Evolutionary conservation across 2,329 filamentous ascomycete genomes (phyloP), one percentile per base, ranked within the genome.

Genomic region (Aaosphaeria pasadenensis): DNA sequence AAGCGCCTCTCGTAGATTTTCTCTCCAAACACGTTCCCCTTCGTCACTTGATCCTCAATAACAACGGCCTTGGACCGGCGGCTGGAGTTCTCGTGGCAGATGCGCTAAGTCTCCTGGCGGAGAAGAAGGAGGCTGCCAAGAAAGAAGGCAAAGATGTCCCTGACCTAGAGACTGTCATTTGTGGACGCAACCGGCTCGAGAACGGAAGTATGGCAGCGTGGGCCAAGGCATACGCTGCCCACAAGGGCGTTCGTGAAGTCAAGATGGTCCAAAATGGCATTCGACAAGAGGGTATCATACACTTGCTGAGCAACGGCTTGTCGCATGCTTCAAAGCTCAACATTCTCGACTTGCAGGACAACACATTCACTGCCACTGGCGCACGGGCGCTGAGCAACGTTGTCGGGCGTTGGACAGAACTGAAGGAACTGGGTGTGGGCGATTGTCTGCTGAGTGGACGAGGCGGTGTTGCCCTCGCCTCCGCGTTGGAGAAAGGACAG

Each of bases 251-350:
- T 54, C 88, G 86, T 73, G 85, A 85, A 50, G 83, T 99, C 59
- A 95, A 92, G 79, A 97, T 99, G 94, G 90, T 95, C 29, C 94
- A 97, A 73, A 97, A 99, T 70, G 94, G 94, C 45, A 99, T 99
- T 59, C 83, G 94, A 39, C 89, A 92, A 67, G 91, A 97, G 71
- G 94, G 94, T 51, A 94, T 97, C 63, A 85, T 85, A 42, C 81
- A 87, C 56, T 77, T 99, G 48, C 76, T 99, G 55, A 85, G 82
- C 51, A 79, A 91, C 45, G 94, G 94, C 53, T 78, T 99, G 45
- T 82, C 79, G 55, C 80, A 89, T 61, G 83, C 89, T 44, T 78
- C 76, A 31, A 75, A 77, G 40, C 79, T 99, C 47, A 78, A 86
- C 66, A 81, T 91, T 11, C 75, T 99, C 45, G 94, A 99, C 74